These are phyloP conservation scores for Lepiota brunneoincarnata DNA, from an alignment of 768 basidiomycete species.

Conservation along the genomic window DNA sequence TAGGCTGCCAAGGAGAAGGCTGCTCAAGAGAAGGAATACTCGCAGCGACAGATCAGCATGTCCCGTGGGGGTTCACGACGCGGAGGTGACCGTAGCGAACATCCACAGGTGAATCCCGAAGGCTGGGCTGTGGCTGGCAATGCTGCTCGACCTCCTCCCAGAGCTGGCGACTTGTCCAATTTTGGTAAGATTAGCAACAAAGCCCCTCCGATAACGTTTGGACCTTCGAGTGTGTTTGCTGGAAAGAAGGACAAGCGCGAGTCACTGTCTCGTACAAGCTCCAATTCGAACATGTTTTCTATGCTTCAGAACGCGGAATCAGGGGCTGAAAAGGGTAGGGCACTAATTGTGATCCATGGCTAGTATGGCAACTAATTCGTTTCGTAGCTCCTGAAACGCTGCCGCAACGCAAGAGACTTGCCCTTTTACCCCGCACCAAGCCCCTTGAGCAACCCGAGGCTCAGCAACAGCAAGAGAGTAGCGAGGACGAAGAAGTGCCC, in stretches of 20 bases:
- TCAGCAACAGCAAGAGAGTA: conserved; percentile 46
- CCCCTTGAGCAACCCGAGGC: conserved; percentile 46
- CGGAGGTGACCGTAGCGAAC: conserved; percentile 66
- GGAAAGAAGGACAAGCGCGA: conserved; percentile 72
- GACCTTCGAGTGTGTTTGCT: conserved; percentile 81
- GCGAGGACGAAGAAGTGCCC: conserved; percentile 50
- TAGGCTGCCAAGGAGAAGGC: conserved; percentile 85
- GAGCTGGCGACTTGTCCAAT: conserved; percentile 82
- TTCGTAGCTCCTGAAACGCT: conserved; percentile 41
- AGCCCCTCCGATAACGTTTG: conserved; percentile 67
- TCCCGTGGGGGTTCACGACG: conserved; percentile 90
- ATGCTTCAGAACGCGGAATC: conserved; percentile 71
- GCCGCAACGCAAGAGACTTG: conserved; percentile 64
- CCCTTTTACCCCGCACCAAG: conserved; percentile 77
- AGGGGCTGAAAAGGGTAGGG: conserved; percentile 56
- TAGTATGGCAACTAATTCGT: neutral
- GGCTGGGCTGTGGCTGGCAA: conserved; percentile 81
- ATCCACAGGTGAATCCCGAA: conserved; percentile 64
- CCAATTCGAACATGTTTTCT: conserved; percentile 84
- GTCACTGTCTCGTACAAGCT: conserved; percentile 76
- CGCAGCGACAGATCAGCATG: conserved; percentile 67
- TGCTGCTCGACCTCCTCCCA: conserved; percentile 57
- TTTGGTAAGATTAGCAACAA: conserved; percentile 82
- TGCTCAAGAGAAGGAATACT: conserved; percentile 55
- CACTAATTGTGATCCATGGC: neutral